Evolutionary conservation across 345 rosid species (phyloP).

Genomic region (Hibiscus mutabilis): DNA sequence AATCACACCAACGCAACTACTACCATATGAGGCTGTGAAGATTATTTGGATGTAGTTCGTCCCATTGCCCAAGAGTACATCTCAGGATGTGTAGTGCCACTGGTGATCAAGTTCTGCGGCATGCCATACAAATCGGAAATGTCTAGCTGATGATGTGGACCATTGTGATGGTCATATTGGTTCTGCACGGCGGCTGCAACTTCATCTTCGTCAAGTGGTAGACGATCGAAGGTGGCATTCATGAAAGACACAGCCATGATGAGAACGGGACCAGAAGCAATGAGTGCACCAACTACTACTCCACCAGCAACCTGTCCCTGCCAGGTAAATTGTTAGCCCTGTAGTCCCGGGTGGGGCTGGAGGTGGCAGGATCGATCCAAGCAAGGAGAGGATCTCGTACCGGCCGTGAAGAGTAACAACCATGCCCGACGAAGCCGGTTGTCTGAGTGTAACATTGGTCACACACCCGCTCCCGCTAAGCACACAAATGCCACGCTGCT

Average conservation of each 20-base stretch:
- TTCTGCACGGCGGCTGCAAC: slow-evolving; percentile 37
- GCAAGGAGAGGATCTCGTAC: slow-evolving; percentile 86
- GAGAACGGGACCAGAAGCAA: slow-evolving; percentile 91
- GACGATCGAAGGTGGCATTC: slow-evolving; percentile 89
- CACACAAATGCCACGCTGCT: slow-evolving; percentile 75
- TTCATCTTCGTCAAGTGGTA: slow-evolving; percentile 79
- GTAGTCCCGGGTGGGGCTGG: slow-evolving; percentile 82
- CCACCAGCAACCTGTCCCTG: slow-evolving; percentile 99
- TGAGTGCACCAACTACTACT: slow-evolving; percentile 65
- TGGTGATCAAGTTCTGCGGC: slow-evolving; percentile 65
- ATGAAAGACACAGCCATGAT: slow-evolving; percentile 86
- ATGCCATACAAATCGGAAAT: slow-evolving; percentile 43
- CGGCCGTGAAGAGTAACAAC: slow-evolving; percentile 89
- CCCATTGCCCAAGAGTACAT: slow-evolving; percentile 56
- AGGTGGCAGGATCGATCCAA: slow-evolving; percentile 87
- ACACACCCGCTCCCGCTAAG: slow-evolving; percentile 89
- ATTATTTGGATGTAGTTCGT: slow-evolving; percentile 27
- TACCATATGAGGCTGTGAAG: not conserved
- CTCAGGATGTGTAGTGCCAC: slow-evolving; percentile 45
- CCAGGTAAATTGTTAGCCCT: slow-evolving; percentile 77
- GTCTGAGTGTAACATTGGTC: slow-evolving; percentile 76
- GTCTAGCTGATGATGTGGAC: slow-evolving; percentile 46
- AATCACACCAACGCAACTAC: no score
- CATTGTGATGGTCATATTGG: slow-evolving; percentile 48
- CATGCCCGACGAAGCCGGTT: slow-evolving; percentile 71